Conservation (phyloP, 2,329 filamentous ascomycete genomes). For the Penicillium rolfsii region DNA sequence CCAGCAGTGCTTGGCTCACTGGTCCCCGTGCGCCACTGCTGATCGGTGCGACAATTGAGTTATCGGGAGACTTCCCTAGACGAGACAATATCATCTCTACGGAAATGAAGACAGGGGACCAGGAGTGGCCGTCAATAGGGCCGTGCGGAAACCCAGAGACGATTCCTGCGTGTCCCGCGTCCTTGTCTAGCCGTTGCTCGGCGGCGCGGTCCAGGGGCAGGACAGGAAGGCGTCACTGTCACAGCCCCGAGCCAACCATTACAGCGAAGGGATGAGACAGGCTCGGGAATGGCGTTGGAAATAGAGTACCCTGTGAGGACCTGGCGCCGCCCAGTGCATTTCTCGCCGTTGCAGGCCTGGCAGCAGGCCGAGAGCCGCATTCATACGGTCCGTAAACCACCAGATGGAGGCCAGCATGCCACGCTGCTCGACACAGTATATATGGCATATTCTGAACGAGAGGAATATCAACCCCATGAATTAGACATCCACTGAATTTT, state of each 20-base stretch:
- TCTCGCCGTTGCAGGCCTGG: background rate
- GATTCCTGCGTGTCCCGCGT: too few species aligned
- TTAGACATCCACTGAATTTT: background rate
- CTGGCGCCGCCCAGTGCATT: background rate
- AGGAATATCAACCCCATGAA: background rate
- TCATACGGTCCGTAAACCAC: background rate
- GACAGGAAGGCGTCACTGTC: background rate
- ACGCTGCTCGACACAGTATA: background rate
- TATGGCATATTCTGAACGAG: background rate
- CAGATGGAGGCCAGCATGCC: background rate
- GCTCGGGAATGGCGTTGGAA: background rate
- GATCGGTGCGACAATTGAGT: background rate
- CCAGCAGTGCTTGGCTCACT: background rate
- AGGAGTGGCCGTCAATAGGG: background rate
- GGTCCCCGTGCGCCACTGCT: background rate
- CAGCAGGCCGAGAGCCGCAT: background rate
- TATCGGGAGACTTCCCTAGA: slow-evolving; percentile 3
- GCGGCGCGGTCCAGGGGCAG: too few species aligned
- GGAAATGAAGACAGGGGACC: background rate
- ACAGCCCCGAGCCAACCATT: background rate
- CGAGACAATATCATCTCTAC: background rate
- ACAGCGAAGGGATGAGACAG: background rate
- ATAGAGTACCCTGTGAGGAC: background rate
- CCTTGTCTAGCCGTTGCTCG: too few species aligned
- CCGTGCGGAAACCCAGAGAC: background rate